Base-by-base conservation (phyloP, 108 stramenopile species). In the Asterionellopsis glacialis region DNA sequence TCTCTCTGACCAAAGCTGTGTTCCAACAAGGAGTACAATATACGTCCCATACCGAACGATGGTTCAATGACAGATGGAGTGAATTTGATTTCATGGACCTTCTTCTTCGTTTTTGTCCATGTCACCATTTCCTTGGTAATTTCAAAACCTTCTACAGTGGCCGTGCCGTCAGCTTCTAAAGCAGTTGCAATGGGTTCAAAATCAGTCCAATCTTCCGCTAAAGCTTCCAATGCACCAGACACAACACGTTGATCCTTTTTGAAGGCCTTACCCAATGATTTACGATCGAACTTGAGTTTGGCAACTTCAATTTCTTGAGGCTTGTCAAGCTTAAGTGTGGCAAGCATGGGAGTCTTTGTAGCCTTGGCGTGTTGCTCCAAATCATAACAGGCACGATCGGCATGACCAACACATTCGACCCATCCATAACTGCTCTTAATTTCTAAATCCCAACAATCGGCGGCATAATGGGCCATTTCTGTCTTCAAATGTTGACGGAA, bases 371-470 rank as follows among this genome's bases (percentile, higher is more conserved):
- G 99, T 40, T 95, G 93, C 64, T 87, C 84, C 55, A 99, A 80
- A 75, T 99, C 99, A 69, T 98, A 99, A 65, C 97, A 98, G 12
- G 97, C 92, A 64, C 99, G 91, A 79, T 99, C 99, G 9, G 99
- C 99, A 75, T 99, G 99, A 23, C 99, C 99, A 19, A 98, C 99
- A 67, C 99, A 99, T 67, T 99, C 99, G 14, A 96, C 90, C 99
- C 99, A 99, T 45, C 99, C 99, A 73, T 96, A 97, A 26, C 88
- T 84, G 18, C 88, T 87, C 72, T 97, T 65, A 59, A 99, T 98
- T 83, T 99, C 99, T 64, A 98, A 79, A 79, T 99, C 99, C 99
- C 99, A 99, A 82, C 99, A 99, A 80, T 99, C 99, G 41, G 90
- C 89, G 11, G 98, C 99, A 66, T 99, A 99, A 77, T 99, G 99